Conservation (phyloP, 305 asterid species). For the Fraxinus sp. region DNA sequence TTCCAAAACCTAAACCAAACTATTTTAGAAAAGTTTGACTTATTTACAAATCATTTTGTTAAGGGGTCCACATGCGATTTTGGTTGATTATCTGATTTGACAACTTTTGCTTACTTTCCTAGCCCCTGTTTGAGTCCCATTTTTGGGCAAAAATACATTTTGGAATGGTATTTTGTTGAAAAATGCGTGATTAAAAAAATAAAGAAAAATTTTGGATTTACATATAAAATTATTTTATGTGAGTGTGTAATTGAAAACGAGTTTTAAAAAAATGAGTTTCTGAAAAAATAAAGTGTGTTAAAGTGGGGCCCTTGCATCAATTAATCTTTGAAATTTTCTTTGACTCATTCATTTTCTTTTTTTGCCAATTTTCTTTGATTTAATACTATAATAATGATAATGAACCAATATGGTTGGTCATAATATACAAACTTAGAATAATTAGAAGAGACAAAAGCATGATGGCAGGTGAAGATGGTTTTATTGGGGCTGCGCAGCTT, state of each 20-base stretch:
- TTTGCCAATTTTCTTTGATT: neutral
- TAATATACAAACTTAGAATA: conserved; percentile 28
- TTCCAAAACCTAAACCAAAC: neutral
- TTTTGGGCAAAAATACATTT: no score
- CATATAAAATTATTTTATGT: no score
- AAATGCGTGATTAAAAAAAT: no score
- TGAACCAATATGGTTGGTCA: conserved; percentile 28
- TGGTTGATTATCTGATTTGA: no score
- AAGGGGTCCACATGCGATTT: neutral
- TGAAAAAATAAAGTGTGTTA: no score
- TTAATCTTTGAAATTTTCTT: neutral
- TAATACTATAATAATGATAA: conserved; percentile 12
- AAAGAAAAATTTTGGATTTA: no score
- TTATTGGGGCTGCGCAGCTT: conserved; percentile 35
- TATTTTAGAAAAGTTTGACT: neutral
- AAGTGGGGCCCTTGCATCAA: neutral
- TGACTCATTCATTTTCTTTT: neutral
- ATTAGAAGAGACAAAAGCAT: conserved; percentile 23
- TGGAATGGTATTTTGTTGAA: no score
- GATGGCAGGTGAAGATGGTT: conserved; percentile 26
- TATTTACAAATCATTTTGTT: neutral
- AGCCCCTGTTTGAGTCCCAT: no score
- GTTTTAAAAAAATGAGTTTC: no score
- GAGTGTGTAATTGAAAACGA: no score
- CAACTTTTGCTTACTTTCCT: neutral